Conservation (phyloP, 768 basidiomycete genomes). For the Psilocybe sp. region DNA sequence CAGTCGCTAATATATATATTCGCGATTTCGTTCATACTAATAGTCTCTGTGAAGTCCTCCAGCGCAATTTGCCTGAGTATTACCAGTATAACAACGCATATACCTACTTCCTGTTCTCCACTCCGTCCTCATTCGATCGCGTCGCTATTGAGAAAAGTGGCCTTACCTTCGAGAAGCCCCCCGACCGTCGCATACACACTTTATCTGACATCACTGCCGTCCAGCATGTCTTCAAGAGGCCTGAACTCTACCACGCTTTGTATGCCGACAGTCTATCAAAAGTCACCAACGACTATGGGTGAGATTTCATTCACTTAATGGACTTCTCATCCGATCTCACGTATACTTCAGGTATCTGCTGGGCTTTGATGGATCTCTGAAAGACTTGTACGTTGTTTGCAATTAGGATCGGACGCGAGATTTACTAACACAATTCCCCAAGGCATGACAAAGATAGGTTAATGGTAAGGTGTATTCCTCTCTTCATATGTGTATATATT, state of each 20-base stretch:
- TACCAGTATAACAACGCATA: constrained; percentile 21
- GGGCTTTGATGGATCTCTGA: background rate
- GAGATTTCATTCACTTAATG: background rate
- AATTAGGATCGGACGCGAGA: no score
- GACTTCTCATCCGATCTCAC: no score
- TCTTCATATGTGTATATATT: no score
- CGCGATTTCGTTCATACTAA: no score
- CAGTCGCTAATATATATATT: no score
- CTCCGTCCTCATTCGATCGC: background rate
- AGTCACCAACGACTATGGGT: constrained; percentile 7
- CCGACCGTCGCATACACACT: no score
- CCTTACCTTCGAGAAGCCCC: no score
- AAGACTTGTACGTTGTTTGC: no score
- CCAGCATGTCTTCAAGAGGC: background rate
- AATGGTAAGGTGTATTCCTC: background rate
- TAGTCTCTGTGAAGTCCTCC: constrained; percentile 13
- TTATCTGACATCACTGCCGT: background rate
- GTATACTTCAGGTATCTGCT: background rate
- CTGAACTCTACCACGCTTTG: background rate
- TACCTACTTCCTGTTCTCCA: constrained; percentile 19
- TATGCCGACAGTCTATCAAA: background rate
- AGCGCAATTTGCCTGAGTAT: constrained; percentile 18
- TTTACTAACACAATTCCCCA: no score
- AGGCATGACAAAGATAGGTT: constrained; percentile 7
- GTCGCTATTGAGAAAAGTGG: no score